Evolutionary conservation across 2,329 filamentous ascomycete genomes (phyloP).

Genomic region (Ophidiomyces ophidiicola): DNA sequence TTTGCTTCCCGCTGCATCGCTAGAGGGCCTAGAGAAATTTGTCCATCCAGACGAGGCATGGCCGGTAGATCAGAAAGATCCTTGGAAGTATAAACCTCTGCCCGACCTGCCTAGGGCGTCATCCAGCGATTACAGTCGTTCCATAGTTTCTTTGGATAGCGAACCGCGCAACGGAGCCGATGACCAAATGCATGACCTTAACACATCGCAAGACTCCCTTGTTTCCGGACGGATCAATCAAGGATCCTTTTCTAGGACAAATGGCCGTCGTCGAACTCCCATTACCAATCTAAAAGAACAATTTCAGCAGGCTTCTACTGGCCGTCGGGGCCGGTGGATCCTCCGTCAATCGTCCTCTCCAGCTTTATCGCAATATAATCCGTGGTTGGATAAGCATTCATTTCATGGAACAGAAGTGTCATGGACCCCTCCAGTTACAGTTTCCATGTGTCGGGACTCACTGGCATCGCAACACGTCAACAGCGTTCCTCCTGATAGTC

Average conservation of each 20-base stretch:
- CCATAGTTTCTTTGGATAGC: background rate
- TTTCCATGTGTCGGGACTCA: background rate
- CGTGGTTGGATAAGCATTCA: conserved; percentile 2
- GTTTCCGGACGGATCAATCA: background rate
- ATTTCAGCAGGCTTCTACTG: background rate
- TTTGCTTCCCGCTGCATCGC: conserved; percentile 13
- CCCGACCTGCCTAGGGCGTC: conserved; percentile 1
- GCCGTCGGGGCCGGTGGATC: background rate
- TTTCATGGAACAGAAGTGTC: background rate
- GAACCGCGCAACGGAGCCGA: background rate
- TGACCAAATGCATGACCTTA: background rate
- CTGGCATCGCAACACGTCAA: background rate
- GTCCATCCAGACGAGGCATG: conserved; percentile 11
- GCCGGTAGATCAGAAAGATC: conserved; percentile 4
- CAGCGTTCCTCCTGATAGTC: background rate
- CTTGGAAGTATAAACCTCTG: conserved; percentile 7
- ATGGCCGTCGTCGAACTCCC: background rate
- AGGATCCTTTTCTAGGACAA: background rate
- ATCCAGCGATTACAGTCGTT: conserved; percentile 5
- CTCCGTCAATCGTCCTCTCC: conserved; percentile 3
- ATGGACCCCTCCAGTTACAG: background rate
- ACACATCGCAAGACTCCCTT: background rate
- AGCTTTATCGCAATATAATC: background rate
- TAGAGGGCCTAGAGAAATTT: conserved; percentile 16
- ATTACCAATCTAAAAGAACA: background rate